Conservation (phyloP, 2,329 filamentous ascomycete genomes). For the Boeremia exigua region DNA sequence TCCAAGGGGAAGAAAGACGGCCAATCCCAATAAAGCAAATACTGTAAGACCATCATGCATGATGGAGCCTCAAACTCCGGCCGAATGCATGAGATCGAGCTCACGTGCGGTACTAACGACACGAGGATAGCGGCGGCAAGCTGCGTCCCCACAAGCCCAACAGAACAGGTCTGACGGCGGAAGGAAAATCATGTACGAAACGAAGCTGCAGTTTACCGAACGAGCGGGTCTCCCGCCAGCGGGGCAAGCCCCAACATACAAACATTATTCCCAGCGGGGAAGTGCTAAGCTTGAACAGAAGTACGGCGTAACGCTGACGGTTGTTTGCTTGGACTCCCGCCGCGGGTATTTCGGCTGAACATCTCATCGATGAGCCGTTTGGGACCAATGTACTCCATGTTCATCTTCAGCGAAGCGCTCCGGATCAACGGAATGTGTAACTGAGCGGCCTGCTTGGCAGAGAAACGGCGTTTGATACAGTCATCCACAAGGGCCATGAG, state of each 20-base stretch:
- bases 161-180: conserved; percentile 32
- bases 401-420: conserved; percentile 59
- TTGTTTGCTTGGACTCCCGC: conserved; percentile 31
- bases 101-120: conserved; percentile 20
- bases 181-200: conserved; percentile 34
- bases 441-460: conserved; percentile 59
- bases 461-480: conserved; percentile 82
- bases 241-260: conserved; percentile 23
- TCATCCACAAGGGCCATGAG: conserved; percentile 89
- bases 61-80: conserved; percentile 24
- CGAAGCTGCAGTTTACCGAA: conserved; percentile 26
- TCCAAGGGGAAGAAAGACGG: conserved; percentile 7
- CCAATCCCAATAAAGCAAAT: conserved; percentile 9
- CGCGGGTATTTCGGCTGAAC: conserved; percentile 58
- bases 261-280: conserved; percentile 16
- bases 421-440: conserved; percentile 60
- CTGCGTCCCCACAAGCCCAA: conserved; percentile 25
- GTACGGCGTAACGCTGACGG: conserved; percentile 35
- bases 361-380: conserved; percentile 69
- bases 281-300: conserved; percentile 18
- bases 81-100: conserved; percentile 15
- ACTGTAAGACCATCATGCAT: conserved; percentile 17
- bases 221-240: conserved; percentile 18
- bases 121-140: conserved; percentile 16
- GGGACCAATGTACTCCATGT: conserved; percentile 68